Evolutionary conservation across 768 basidiomycete genomes (phyloP).

Genomic region (Termitomyces heimii): DNA sequence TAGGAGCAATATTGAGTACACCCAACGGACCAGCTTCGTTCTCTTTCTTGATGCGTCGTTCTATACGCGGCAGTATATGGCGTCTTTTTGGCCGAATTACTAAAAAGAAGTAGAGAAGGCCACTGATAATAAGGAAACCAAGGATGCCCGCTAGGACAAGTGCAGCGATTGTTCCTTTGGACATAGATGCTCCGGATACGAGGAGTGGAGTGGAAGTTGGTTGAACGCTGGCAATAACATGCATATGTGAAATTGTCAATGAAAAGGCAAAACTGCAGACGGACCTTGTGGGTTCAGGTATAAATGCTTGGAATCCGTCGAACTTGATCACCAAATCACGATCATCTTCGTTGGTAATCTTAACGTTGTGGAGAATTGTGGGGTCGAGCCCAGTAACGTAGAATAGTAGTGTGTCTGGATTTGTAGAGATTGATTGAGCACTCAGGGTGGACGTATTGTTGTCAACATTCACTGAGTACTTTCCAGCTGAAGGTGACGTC

Average conservation of each 20-base stretch:
- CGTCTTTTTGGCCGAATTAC: constrained; percentile 43
- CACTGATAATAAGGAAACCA: constrained; percentile 37
- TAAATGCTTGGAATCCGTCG: constrained; percentile 44
- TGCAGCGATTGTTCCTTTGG: constrained; percentile 62
- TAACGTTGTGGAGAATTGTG: constrained; percentile 38
- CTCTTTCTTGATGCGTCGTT: constrained; percentile 3
- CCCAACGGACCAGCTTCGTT: constrained; percentile 14
- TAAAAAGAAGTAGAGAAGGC: constrained; percentile 36
- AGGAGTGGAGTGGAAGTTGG: neutral
- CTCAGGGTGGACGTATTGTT: constrained; percentile 40
- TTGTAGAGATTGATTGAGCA: constrained; percentile 46
- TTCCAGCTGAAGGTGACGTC: constrained; percentile 51
- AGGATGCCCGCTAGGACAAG: constrained; percentile 53
- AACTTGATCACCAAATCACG: constrained; percentile 41
- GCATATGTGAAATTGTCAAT: neutral
- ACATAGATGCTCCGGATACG: constrained; percentile 14
- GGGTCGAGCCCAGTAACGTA: constrained; percentile 57
- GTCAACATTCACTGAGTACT: constrained; percentile 46
- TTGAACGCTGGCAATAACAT: neutral
- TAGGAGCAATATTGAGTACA: constrained; percentile 17
- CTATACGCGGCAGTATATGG: constrained; percentile 13
- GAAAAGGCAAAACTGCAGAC: constrained; percentile 8
- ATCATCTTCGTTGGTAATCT: constrained; percentile 52
- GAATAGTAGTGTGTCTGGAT: constrained; percentile 52
- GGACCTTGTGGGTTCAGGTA: constrained; percentile 21